phyloP scores from a whole-genome alignment of 2,329 filamentous ascomycete species.

The Xylariales sp. region DNA sequence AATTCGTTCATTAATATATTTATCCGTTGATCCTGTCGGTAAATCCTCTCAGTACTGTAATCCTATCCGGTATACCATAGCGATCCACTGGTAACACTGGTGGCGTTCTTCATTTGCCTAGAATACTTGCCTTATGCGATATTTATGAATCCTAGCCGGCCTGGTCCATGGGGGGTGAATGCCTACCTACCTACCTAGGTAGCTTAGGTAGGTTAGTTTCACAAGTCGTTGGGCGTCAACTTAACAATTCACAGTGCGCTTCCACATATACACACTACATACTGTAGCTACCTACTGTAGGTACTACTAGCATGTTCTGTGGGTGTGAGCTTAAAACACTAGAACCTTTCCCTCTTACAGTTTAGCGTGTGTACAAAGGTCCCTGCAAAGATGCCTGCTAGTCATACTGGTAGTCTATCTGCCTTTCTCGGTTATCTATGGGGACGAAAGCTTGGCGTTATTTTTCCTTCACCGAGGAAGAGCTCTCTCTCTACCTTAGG shows the following conservation, averaged over 20 bases:
- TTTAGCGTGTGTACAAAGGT: constrained; percentile 1
- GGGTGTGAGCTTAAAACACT: constrained; percentile 9
- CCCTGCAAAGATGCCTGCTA: constrained; percentile 30
- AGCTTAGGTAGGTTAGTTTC: background rate
- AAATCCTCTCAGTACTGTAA: background rate
- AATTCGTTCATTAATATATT: constrained; percentile 20
- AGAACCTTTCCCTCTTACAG: background rate
- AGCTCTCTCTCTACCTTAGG: constrained; percentile 1
- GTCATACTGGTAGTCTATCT: constrained; percentile 6
- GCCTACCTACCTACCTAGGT: too few relatives aligned
- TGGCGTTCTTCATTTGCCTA: background rate
- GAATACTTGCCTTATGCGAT: constrained; percentile 17
- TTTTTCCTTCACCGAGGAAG: constrained; percentile 19
- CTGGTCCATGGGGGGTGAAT: too few relatives aligned
- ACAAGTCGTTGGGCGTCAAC: constrained; percentile 19
- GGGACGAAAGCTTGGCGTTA: constrained; percentile 35
- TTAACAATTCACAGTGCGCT: constrained; percentile 14
- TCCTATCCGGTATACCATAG: background rate
- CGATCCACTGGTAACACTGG: constrained; percentile 2
- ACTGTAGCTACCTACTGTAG: too few relatives aligned
- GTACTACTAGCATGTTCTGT: background rate
- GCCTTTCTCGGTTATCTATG: constrained; percentile 37
- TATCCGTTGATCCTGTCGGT: background rate
- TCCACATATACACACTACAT: too few relatives aligned
- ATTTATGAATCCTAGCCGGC: constrained; percentile 23